These are phyloP conservation scores for Przewalskia tangutica DNA, from an alignment of 257 asterid species.

Conservation along the genomic window DNA sequence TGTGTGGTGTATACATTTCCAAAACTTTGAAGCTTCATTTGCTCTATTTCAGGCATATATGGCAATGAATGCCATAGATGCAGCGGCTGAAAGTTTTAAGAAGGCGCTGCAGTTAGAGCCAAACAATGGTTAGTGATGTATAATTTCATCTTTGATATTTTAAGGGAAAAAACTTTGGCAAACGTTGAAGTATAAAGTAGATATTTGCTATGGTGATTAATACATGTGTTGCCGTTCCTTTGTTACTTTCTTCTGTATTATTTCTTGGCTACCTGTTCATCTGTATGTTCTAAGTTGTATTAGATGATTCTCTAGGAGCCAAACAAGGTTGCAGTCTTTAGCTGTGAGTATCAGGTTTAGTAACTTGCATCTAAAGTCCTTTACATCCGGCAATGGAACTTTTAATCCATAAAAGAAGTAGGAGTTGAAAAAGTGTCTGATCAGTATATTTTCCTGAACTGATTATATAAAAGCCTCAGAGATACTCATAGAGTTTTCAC, in stretches of 20 bases:
- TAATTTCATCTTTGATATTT: neutral
- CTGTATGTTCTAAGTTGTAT: neutral
- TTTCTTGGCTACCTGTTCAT: neutral
- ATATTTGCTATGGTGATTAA: neutral
- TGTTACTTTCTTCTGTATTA: neutral
- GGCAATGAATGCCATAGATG: slow-evolving; percentile 31
- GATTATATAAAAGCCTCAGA: neutral
- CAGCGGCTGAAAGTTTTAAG: slow-evolving; percentile 30
- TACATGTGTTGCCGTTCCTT: neutral
- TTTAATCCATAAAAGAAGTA: neutral
- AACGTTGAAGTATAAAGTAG: neutral
- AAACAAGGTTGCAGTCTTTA: slow-evolving; percentile 1
- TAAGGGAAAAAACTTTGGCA: neutral
- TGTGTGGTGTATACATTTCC: neutral
- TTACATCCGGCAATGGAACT: neutral
- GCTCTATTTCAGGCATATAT: slow-evolving; percentile 27
- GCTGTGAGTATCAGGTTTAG: neutral
- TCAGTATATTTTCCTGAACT: neutral
- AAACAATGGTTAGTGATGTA: slow-evolving; percentile 20
- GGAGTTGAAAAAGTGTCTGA: neutral
- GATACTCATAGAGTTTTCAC: neutral
- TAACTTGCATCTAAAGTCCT: neutral
- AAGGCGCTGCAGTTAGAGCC: slow-evolving; percentile 29
- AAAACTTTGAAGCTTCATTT: neutral
- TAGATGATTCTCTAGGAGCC: neutral